Conservation (phyloP, 352 stramenopile genomes). For the Globisporangium cylindrosporum region DNA sequence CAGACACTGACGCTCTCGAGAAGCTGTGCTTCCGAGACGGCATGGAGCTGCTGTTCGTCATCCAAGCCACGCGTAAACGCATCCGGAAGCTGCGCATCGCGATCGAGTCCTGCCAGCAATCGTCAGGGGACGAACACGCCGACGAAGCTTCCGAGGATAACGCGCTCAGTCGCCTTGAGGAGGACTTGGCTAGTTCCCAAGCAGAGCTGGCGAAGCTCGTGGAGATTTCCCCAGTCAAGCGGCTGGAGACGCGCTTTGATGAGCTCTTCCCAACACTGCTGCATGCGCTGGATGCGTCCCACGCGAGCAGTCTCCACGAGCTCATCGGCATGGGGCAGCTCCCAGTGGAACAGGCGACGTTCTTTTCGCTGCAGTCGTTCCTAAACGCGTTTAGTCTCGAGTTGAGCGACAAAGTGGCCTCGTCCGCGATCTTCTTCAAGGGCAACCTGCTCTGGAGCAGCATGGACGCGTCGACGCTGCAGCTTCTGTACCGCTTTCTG, state of each 20-base stretch:
- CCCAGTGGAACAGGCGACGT: conserved; percentile 44
- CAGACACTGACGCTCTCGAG: background rate
- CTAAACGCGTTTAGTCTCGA: conserved; percentile 37
- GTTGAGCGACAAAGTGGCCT: conserved; percentile 10
- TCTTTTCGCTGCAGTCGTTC: conserved; percentile 53
- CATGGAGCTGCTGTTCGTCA: conserved; percentile 46
- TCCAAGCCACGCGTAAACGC: conserved; percentile 33
- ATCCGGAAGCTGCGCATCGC: conserved; percentile 43
- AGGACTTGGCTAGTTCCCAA: conserved; percentile 15
- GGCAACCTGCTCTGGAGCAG: conserved; percentile 56
- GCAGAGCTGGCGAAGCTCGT: conserved; percentile 29
- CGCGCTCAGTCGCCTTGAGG: conserved; percentile 3
- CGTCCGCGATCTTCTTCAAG: conserved; percentile 45
- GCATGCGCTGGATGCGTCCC: conserved; percentile 26
- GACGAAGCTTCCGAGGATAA: conserved; percentile 4
- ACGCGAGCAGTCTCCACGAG: conserved; percentile 37
- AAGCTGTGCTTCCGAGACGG: conserved; percentile 25
- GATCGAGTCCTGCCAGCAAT: conserved; percentile 23
- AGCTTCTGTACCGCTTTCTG: conserved; percentile 45
- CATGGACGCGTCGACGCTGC: conserved; percentile 30
- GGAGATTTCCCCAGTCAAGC: conserved; percentile 26
- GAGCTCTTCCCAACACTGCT: conserved; percentile 48
- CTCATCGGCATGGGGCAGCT: conserved; percentile 46
- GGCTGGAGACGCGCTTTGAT: conserved; percentile 22
- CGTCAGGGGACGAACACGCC: conserved; percentile 9